Percentiles rank a stretch among this genome's conserved stretches.
These are phyloP conservation scores for Eragrostis nindensis DNA, from an alignment of 176 grass and related monocot genomes.

Conservation along the genomic window DNA sequence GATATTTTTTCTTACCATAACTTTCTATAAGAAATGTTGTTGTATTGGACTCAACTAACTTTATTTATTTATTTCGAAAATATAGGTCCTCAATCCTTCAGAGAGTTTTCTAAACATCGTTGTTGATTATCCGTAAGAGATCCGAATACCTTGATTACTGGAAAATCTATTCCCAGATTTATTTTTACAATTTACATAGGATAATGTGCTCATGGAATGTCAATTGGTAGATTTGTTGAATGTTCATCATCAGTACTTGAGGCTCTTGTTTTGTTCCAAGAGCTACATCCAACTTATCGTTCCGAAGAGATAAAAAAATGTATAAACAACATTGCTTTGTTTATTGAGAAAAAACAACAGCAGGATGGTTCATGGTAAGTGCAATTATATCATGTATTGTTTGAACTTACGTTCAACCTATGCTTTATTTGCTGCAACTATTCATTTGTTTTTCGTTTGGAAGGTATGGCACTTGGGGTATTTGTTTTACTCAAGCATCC, in stretches of 20 bases:
- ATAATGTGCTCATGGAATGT: neutral
- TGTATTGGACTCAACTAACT: too few relatives aligned
- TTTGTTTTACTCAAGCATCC: conserved; percentile 48
- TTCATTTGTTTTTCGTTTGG: conserved; percentile 12
- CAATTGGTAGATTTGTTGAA: conserved; percentile 10
- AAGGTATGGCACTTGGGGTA: conserved; percentile 46
- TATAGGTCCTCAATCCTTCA: conserved; percentile 11
- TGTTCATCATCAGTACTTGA: neutral
- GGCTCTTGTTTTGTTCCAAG: neutral
- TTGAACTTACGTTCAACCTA: neutral
- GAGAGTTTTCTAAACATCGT: conserved; percentile 18
- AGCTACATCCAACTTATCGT: neutral
- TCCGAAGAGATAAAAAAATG: conserved; percentile 29
- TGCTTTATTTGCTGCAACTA: neutral
- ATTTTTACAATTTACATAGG: neutral
- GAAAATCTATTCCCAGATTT: neutral
- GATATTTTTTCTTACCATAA: too few relatives aligned
- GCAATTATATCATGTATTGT: neutral
- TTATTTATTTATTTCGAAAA: too few relatives aligned
- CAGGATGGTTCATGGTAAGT: conserved; percentile 41
- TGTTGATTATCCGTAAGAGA: conserved; percentile 36
- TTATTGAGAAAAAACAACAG: conserved; percentile 44
- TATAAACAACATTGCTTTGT: conserved; percentile 26
- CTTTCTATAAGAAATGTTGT: too few relatives aligned
- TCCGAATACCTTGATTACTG: neutral